Conservation (phyloP, 352 stramenopile genomes). For the Phytophthora uliginosa region DNA sequence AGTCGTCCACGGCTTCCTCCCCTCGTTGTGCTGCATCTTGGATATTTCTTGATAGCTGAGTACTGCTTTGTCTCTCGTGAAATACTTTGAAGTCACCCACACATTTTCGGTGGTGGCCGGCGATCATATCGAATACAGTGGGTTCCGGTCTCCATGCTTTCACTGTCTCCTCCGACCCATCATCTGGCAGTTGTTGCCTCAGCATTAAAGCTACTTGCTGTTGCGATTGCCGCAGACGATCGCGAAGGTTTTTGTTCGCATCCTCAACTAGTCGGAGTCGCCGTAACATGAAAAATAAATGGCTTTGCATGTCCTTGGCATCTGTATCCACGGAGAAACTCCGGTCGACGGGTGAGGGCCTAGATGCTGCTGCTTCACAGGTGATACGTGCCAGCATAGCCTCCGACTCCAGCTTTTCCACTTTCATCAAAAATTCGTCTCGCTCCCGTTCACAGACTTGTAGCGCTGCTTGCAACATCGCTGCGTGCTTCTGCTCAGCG, state of each 20-base stretch:
- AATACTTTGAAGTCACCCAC: slow-evolving; percentile 25
- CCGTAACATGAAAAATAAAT: slow-evolving; percentile 16
- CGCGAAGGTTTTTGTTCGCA: slow-evolving; percentile 17
- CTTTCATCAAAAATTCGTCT: slow-evolving; percentile 29
- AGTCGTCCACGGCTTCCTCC: background rate
- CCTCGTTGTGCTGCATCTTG: background rate
- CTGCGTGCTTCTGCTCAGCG: slow-evolving; percentile 19
- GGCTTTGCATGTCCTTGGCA: background rate
- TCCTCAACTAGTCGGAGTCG: slow-evolving; percentile 31
- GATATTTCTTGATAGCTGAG: background rate
- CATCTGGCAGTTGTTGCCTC: slow-evolving; percentile 4
- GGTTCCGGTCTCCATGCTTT: background rate
- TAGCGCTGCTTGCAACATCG: slow-evolving; percentile 25
- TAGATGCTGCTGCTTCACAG: background rate
- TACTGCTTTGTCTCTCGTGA: background rate
- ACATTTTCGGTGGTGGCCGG: slow-evolving; percentile 28
- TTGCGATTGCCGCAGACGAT: slow-evolving; percentile 22
- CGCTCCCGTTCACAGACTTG: slow-evolving; percentile 33
- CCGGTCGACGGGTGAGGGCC: background rate
- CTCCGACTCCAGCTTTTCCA: slow-evolving; percentile 39
- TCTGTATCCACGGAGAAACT: background rate
- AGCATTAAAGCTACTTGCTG: slow-evolving; percentile 22
- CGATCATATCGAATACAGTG: slow-evolving; percentile 17
- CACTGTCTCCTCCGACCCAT: background rate
- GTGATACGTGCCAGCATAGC: slow-evolving; percentile 10